Evolutionary conservation across 345 rosid genomes (phyloP).

Genomic region (Citrus sp.): DNA sequence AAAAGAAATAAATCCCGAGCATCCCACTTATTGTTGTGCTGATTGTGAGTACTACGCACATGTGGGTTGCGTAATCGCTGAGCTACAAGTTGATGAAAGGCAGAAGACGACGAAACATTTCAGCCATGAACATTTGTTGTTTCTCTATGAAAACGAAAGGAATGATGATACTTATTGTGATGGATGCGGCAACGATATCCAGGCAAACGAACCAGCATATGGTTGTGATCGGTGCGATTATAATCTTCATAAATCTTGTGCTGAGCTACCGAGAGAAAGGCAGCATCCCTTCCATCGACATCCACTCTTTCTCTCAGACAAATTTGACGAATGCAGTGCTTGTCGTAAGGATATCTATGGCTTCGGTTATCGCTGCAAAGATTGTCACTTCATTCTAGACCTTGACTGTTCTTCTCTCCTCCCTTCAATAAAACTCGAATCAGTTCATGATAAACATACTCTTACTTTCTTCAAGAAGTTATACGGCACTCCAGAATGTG

Average conservation of each 20-base stretch:
- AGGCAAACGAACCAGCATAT: fast-evolving
- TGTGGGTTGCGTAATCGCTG: fast-evolving
- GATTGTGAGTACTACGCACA: not conserved
- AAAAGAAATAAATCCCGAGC: not conserved
- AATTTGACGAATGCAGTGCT: fast-evolving
- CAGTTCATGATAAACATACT: not conserved
- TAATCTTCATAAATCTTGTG: not conserved
- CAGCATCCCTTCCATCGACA: not conserved
- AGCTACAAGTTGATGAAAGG: not conserved
- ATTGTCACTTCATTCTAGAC: not conserved
- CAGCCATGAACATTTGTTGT: not conserved
- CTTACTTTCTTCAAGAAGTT: not conserved
- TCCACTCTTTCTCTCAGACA: not conserved
- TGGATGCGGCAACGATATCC: fast-evolving
- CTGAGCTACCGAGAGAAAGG: not conserved
- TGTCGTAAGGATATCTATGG: not conserved
- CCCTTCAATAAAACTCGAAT: not conserved
- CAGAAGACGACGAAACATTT: not conserved
- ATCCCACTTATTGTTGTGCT: not conserved
- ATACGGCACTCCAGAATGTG: not conserved
- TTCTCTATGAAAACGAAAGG: not conserved
- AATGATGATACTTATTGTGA: not conserved
- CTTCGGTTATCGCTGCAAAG: not conserved
- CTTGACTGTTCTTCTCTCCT: not conserved
- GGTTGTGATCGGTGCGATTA: not conserved